Conservation (phyloP, 306 rosid genomes). For the Alnus rubra region DNA sequence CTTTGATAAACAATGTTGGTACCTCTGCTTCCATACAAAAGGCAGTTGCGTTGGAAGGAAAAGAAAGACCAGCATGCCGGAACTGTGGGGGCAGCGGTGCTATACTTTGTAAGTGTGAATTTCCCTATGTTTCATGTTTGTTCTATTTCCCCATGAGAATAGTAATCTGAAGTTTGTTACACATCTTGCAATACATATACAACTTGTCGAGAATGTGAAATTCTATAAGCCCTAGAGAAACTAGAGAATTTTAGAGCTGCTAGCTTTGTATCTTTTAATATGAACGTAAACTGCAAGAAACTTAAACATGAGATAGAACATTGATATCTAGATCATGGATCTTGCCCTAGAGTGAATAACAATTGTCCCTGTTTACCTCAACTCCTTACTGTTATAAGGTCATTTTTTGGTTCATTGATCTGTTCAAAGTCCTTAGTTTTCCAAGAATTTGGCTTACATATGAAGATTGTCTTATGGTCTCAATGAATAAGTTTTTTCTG, state of each 20-base stretch:
- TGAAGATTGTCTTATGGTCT: not conserved
- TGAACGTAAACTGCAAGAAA: not conserved
- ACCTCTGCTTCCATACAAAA: constrained; percentile 31
- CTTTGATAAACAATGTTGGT: constrained; percentile 41
- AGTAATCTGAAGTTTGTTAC: not conserved
- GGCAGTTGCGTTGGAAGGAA: constrained; percentile 59
- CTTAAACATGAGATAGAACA: not conserved
- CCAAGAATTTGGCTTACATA: not conserved
- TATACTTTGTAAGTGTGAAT: constrained; percentile 61
- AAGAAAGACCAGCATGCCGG: constrained; percentile 67
- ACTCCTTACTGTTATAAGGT: not conserved
- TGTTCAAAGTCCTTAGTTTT: not conserved
- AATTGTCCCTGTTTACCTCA: not conserved
- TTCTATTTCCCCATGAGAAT: not conserved
- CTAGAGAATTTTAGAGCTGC: not conserved
- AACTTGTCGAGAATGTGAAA: not conserved
- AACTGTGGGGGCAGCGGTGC: constrained; percentile 93
- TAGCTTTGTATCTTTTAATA: not conserved
- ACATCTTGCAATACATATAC: not conserved
- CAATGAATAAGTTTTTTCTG: not conserved
- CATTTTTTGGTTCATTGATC: not conserved
- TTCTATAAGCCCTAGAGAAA: not conserved
- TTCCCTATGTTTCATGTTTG: not conserved
- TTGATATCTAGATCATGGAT: not conserved
- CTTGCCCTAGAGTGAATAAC: not conserved